Evolutionary conservation across 495 filamentous ascomycete genomes (phyloP).

Genomic region (Rostrohypoxylon terebratum): DNA sequence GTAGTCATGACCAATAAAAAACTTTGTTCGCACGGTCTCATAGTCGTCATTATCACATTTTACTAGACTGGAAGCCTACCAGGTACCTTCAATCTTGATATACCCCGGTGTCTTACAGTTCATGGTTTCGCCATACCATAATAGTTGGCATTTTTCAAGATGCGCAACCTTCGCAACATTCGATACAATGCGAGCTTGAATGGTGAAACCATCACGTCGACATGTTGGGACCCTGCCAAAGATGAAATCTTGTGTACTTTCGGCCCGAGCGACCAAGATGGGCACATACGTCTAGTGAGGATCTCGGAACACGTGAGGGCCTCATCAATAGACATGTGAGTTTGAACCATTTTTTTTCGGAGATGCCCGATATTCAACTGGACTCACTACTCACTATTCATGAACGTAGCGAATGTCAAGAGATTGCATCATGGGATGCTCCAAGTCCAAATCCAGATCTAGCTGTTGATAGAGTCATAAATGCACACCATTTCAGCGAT

Average conservation of each 20-base stretch:
- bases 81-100: no score
- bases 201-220: conserved; percentile 67
- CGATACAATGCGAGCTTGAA: conserved; percentile 65
- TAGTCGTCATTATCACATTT: conserved; percentile 36
- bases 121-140: conserved; percentile 5
- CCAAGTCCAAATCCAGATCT: conserved; percentile 76
- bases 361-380: conserved; percentile 20
- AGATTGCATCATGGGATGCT: conserved; percentile 89
- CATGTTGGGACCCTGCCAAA: conserved; percentile 79
- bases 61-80: no score
- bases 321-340: conserved; percentile 60
- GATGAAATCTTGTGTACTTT: conserved; percentile 79
- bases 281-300: conserved; percentile 74
- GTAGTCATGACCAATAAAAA: conserved; percentile 23
- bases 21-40: conserved; percentile 33
- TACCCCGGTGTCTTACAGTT: not conserved
- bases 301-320: conserved; percentile 54
- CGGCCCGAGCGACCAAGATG: conserved; percentile 72
- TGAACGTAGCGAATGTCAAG: conserved; percentile 50
- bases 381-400: conserved; percentile 24
- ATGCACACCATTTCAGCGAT: conserved; percentile 87
- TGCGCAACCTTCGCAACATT: conserved; percentile 85
- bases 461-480: conserved; percentile 74
- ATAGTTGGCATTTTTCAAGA: conserved; percentile 53
- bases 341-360: conserved; percentile 40